Conservation (phyloP, 2,329 filamentous ascomycete genomes). For the Helicocarpus griseus region DNA sequence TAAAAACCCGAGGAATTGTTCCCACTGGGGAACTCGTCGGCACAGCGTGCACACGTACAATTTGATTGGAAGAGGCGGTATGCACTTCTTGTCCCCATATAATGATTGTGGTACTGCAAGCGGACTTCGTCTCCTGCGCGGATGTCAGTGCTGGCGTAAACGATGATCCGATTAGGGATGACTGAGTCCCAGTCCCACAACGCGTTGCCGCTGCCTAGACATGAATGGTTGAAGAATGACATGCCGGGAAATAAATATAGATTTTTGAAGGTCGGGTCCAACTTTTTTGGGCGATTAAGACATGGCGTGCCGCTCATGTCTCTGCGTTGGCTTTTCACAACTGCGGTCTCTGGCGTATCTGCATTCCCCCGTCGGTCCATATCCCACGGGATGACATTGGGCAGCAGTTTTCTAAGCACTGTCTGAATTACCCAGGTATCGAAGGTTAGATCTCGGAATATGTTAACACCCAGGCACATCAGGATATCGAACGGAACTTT, state of each 20-base stretch:
- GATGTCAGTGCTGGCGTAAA: conserved; percentile 20
- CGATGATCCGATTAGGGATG: conserved; percentile 21
- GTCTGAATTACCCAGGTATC: conserved; percentile 30
- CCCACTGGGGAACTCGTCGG: not conserved
- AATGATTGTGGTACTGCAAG: conserved; percentile 5
- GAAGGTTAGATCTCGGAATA: conserved; percentile 27
- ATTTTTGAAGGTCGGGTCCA: conserved; percentile 18
- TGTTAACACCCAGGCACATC: conserved; percentile 25
- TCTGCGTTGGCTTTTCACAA: conserved; percentile 7
- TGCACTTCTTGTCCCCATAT: conserved; percentile 5
- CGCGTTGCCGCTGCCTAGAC: conserved; percentile 16
- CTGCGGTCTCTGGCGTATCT: conserved; percentile 2
- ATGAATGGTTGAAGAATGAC: conserved; percentile 25
- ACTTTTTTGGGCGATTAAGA: not conserved
- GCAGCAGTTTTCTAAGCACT: conserved; percentile 23
- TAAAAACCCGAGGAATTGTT: too few species aligned
- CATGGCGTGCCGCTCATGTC: conserved; percentile 7
- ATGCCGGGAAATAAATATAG: conserved; percentile 25
- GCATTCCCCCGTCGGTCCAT: conserved; percentile 8
- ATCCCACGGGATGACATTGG: conserved; percentile 25
- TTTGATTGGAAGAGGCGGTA: conserved; percentile 5
- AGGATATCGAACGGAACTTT: conserved; percentile 29
- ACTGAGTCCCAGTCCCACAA: conserved; percentile 20
- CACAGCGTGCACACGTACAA: conserved; percentile 4
- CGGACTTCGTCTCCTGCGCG: conserved; percentile 18